These are phyloP conservation scores for Tolypocladium sp. DNA, from an alignment of 2,329 filamentous ascomycete genomes.

Conservation along the genomic window DNA sequence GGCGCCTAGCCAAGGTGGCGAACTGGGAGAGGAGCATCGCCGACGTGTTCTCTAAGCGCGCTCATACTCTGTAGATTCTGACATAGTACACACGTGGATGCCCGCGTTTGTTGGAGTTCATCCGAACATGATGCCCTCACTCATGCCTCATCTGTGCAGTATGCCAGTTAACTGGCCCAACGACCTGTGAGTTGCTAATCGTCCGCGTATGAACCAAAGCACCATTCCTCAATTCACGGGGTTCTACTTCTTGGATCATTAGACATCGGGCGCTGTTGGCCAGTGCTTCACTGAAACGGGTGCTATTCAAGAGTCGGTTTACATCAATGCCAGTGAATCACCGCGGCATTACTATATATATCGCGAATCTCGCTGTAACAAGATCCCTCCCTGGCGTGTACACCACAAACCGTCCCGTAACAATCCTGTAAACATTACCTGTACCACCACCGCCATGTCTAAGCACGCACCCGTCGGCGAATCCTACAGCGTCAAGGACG, in stretches of 20 bases:
- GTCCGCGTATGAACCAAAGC: neutral
- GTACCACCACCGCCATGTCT: neutral
- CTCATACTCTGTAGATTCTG: no score
- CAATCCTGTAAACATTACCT: neutral
- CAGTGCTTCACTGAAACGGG: neutral
- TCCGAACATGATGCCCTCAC: no score
- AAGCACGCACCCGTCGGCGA: neutral
- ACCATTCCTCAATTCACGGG: neutral
- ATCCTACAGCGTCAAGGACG: neutral
- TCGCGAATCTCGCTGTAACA: neutral
- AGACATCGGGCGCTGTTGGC: neutral
- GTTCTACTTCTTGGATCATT: neutral
- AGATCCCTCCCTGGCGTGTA: neutral
- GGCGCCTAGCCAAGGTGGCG: slow-evolving; percentile 12
- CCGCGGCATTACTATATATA: neutral
- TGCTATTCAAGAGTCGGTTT: no score
- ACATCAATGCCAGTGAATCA: neutral
- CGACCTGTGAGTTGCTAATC: neutral
- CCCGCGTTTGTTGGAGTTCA: no score
- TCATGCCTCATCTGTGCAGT: no score
- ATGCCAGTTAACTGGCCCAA: no score
- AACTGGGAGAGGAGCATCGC: slow-evolving; percentile 15
- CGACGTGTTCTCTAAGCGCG: neutral
- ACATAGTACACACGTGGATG: no score
- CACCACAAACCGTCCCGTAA: neutral